Percentiles rank a stretch among this genome's conserved stretches.
Evolutionary conservation across 2,329 filamentous ascomycete genomes (phyloP).

Genomic region (Byssoonygena ceratinophila): DNA sequence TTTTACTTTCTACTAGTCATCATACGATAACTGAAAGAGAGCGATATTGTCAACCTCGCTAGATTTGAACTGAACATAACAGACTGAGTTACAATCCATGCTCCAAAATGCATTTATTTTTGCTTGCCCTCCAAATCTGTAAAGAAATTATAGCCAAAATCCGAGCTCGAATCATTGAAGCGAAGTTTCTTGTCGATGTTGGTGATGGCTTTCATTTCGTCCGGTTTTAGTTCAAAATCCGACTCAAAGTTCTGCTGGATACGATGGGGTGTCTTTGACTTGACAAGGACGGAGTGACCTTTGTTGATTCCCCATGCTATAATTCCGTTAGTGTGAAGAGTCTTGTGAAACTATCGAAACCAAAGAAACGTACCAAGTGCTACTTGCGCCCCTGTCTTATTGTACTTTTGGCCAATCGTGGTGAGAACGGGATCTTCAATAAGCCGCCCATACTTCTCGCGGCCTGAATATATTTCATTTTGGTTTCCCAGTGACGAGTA

Average conservation of each 20-base stretch:
- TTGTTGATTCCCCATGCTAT: conserved; percentile 45
- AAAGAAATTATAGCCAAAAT: conserved; percentile 51
- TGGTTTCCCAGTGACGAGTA: conserved; percentile 48
- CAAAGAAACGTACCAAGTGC: conserved; percentile 33
- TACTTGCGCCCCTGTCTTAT: conserved; percentile 43
- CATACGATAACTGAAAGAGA: no score
- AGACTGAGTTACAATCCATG: no score
- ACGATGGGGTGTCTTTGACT: conserved; percentile 39
- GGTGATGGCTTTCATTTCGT: conserved; percentile 49
- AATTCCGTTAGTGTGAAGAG: not conserved
- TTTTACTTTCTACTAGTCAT: no score
- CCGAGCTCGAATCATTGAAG: conserved; percentile 50
- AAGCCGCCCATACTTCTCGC: conserved; percentile 38
- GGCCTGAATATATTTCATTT: conserved; percentile 41
- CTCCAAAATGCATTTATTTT: no score
- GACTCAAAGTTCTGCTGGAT: conserved; percentile 37
- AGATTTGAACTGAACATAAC: no score
- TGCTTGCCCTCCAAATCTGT: conserved; percentile 49
- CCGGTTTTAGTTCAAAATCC: conserved; percentile 49
- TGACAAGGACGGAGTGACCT: conserved; percentile 45
- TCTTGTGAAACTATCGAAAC: not conserved
- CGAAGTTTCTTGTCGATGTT: conserved; percentile 50
- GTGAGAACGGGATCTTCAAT: conserved; percentile 43
- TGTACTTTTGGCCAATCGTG: conserved; percentile 44
- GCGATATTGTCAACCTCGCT: no score